Evolutionary conservation across 352 stramenopile species (phyloP), one percentile per base, ranked within the genome.

Genomic region (Phytophthora fragariaefolia): DNA sequence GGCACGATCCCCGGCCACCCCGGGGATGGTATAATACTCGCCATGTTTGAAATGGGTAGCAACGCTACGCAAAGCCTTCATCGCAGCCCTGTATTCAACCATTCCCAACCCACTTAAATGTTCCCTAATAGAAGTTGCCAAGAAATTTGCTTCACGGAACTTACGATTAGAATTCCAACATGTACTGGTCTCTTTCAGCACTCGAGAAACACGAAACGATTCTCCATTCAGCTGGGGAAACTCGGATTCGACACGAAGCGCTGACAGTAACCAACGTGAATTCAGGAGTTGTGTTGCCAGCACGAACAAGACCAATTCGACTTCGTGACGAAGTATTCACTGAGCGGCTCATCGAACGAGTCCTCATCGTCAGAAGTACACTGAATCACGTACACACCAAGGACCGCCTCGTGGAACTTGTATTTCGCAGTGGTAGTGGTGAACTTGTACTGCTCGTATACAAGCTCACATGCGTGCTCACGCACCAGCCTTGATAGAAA

Each of bases 21-120:
- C 28, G 28, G 28, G 28, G 28, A 7, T 34, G 28, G 28, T 34
- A 34, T n/a, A n/a, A n/a, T n/a, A n/a, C n/a, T n/a, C n/a, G n/a
- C n/a, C n/a, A n/a, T n/a, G n/a, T n/a, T n/a, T n/a, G n/a, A n/a
- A n/a, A n/a, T n/a, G n/a, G n/a, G n/a, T n/a, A n/a, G n/a, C n/a
- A n/a, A 34, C 28, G 28, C 28, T 34, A 13, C 12, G 8, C 28
- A 34, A 34, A 5, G 20, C 43, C 22, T 30, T 30, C 20, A 32
- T 15, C 8, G 43, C 18, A 13, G 2, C 6, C 8, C 7, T 27
- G n/a, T 18, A 18, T 30, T 50, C 43, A 18, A 8, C 20, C 43
- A 50, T 50, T 15, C 43, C 43, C 8, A 50, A 8, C 15, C 28
- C 43, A 50, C 43, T 50, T 23, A 30, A n/a, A n/a, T n/a, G n/a